These are phyloP conservation scores for Fimicolochytrium jonesii DNA, from an alignment of 192 early-diverging fungal genomes.

Conservation along the genomic window DNA sequence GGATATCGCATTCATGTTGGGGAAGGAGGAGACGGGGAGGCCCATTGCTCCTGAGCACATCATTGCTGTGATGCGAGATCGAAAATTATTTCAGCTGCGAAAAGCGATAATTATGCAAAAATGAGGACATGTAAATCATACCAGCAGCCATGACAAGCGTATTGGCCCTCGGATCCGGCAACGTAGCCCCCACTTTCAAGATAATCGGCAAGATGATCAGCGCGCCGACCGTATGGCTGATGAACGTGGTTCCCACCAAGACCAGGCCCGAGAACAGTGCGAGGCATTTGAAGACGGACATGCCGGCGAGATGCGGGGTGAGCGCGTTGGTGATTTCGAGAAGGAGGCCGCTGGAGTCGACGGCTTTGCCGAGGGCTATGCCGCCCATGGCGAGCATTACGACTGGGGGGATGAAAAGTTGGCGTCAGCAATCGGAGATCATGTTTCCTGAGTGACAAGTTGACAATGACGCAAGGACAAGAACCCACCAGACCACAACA, in stretches of 20 bases:
- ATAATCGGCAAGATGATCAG: constrained; percentile 96
- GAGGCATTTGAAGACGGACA: constrained; percentile 68
- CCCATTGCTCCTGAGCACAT: constrained; percentile 90
- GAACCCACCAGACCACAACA: constrained; percentile 80
- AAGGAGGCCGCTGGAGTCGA: constrained; percentile 81
- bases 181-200: constrained; percentile 71
- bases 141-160: constrained; percentile 78
- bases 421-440: constrained; percentile 35
- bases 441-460: too few relatives aligned
- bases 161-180: constrained; percentile 74
- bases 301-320: constrained; percentile 56
- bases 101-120: too few relatives aligned
- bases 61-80: constrained; percentile 57
- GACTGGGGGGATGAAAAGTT: constrained; percentile 16
- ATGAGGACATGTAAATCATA: constrained; percentile 8
- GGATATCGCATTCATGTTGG: constrained; percentile 96
- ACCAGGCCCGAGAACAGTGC: constrained; percentile 76
- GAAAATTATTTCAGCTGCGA: too few relatives aligned
- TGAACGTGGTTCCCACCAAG: constrained; percentile 83
- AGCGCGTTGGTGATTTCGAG: constrained; percentile 70
- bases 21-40: constrained; percentile 89
- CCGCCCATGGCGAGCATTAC: constrained; percentile 89
- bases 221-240: constrained; percentile 93
- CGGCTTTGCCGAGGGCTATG: constrained; percentile 87
- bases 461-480: too few relatives aligned